Evolutionary conservation across 2,329 filamentous ascomycete genomes (phyloP), one percentile per base, ranked within the genome.

Genomic region (Zasmidium cellare): DNA sequence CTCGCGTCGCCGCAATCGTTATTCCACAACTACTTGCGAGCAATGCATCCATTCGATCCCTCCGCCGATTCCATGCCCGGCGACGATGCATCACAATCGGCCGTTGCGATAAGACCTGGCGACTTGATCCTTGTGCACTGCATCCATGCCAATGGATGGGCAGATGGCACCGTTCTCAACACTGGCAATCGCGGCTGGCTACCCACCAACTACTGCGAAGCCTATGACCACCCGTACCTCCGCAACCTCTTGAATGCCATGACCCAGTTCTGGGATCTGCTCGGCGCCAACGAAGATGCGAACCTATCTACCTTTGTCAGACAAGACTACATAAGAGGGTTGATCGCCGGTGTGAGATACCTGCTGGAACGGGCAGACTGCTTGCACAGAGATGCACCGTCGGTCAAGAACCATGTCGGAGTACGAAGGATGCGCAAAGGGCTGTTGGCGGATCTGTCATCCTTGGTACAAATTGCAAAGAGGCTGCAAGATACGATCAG

Each of bases 101-200:
- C 93, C 11, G 80, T 97, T 11, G 89, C 92, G 20, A 82, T 99
- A 56, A 90, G 90, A 66, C 88, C 94, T 71, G 94, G 94, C 58
- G 94, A 99, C 70, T 85, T 99, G 50, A 88, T 99, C 54, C 78
- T 99, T 57, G 89, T 99, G 20, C 94, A 99, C 75, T 97, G 94
- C 3, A 90, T 97, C 65, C 94, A 99, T 75, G 94, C 91, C 60
- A 99, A 97, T 77, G 94, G 94, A 66, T 99, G 94, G 94, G 94
- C 94, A 28, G 94, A 99, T 74, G 94, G 94, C 52, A 99, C 94
- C 0, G 80, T 97, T 44, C 78, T 99, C 60, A 84, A 88, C 22
- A 91, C 92, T 2, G 93, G 93, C 23, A 89, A 89, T 51, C 84
- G 94, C 66, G 94, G 94, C 62, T 99, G 94, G 94, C 80, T 99